Conservation (phyloP, 257 asterid species). For the Solanum lignicaule region DNA sequence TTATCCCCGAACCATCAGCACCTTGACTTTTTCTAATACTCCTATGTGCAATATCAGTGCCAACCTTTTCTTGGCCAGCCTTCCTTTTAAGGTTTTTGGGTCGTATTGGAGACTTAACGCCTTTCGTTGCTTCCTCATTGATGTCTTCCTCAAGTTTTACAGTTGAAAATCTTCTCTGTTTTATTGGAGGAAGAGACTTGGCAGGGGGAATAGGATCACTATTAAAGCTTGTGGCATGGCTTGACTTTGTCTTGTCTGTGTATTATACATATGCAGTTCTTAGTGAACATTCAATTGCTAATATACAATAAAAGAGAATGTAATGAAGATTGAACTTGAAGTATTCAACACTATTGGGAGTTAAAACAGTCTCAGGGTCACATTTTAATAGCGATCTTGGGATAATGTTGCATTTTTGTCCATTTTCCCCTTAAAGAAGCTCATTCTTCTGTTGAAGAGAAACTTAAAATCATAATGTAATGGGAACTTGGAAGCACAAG, state of each 20-base stretch:
- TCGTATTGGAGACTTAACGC: constrained; percentile 28
- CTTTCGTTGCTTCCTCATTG: constrained; percentile 32
- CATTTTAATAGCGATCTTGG: not conserved
- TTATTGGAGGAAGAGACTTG: constrained; percentile 33
- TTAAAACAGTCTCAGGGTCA: not conserved
- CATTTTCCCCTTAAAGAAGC: not conserved
- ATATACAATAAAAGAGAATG: not conserved
- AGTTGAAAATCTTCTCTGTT: constrained; percentile 22
- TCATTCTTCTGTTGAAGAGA: not conserved
- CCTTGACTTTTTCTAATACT: constrained; percentile 66
- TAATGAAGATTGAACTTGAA: not conserved
- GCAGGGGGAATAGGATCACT: constrained; percentile 12
- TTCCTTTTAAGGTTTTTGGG: constrained; percentile 46
- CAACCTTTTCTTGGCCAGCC: constrained; percentile 30
- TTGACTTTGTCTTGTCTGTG: constrained; percentile 39
- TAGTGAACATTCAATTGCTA: not conserved
- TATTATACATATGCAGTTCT: not conserved
- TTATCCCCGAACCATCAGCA: constrained; percentile 85
- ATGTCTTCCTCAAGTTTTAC: constrained; percentile 23
- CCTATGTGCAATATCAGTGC: constrained; percentile 24
- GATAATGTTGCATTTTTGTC: not conserved
- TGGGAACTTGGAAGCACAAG: not conserved
- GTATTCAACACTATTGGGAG: not conserved
- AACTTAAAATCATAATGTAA: not conserved
- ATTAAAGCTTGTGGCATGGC: constrained; percentile 21